Conservation (phyloP, 768 basidiomycete species). For the Pulveroboletus sp. region DNA sequence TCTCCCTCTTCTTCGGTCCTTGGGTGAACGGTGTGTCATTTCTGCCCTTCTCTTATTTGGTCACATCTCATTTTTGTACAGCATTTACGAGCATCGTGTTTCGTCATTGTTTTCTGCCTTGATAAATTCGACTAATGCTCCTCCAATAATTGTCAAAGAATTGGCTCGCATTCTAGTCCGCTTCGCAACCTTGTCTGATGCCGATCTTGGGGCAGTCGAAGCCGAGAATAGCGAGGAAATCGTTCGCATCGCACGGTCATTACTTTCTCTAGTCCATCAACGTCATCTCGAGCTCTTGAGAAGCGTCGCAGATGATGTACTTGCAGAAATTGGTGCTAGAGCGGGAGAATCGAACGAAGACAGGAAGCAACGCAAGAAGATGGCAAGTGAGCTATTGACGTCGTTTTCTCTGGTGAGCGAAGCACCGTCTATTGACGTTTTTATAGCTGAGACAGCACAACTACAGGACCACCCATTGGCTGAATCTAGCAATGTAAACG, state of each 20-base stretch:
- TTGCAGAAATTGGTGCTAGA: slow-evolving; percentile 25
- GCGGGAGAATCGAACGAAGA: slow-evolving; percentile 20
- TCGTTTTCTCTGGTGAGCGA: slow-evolving; percentile 55
- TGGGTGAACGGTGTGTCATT: slow-evolving; percentile 40
- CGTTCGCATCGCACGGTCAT: slow-evolving; percentile 18
- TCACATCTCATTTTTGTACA: slow-evolving; percentile 13
- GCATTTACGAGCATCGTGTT: slow-evolving; percentile 31
- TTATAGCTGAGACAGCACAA: background rate
- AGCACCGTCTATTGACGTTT: background rate
- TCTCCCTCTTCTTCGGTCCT: slow-evolving; percentile 45
- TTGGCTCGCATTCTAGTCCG: slow-evolving; percentile 22
- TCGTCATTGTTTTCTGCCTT: slow-evolving; percentile 29
- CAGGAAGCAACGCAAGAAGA: slow-evolving; percentile 35
- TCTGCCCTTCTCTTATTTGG: background rate
- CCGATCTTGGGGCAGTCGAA: background rate
- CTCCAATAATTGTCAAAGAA: slow-evolving; percentile 20
- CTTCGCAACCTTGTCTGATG: slow-evolving; percentile 10
- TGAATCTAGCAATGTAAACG: slow-evolving; percentile 36
- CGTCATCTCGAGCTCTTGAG: slow-evolving; percentile 55
- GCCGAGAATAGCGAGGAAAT: slow-evolving; percentile 7
- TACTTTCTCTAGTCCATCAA: slow-evolving; percentile 64
- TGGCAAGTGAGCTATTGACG: slow-evolving; percentile 52
- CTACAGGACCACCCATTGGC: slow-evolving; percentile 21
- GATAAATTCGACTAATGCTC: slow-evolving; percentile 25
- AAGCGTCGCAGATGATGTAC: slow-evolving; percentile 36